phyloP scores from a whole-genome alignment of 2,329 filamentous ascomycete species.

The Macroventuria anomochaeta region DNA sequence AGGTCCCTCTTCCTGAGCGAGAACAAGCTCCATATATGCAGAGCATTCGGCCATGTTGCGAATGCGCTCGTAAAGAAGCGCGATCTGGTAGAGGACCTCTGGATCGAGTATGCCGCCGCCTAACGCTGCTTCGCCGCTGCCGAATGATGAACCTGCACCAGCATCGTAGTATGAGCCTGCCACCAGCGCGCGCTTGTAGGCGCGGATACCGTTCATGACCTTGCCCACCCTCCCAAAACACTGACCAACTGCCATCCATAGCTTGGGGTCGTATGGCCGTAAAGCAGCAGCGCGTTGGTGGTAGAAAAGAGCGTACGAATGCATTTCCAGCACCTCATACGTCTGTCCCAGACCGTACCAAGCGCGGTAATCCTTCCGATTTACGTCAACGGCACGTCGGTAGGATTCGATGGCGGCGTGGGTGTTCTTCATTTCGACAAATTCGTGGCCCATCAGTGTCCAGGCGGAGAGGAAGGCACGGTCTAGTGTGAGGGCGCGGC shows the following conservation, averaged over 20 bases:
- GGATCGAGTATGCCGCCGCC: conserved; percentile 75
- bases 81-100: conserved; percentile 89
- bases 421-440: conserved; percentile 97
- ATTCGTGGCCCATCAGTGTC: conserved; percentile 99
- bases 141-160: conserved; percentile 58
- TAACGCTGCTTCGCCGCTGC: conserved; percentile 53
- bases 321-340: conserved; percentile 97
- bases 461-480: conserved; percentile 91
- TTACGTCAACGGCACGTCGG: conserved; percentile 91
- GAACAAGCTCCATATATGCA: conserved; percentile 93
- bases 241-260: conserved; percentile 96
- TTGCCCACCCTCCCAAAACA: conserved; percentile 91
- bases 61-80: conserved; percentile 82
- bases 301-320: conserved; percentile 96
- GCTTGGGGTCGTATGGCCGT: conserved; percentile 95
- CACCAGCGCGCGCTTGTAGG: conserved; percentile 87
- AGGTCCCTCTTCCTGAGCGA: conserved; percentile 85
- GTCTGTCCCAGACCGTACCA: conserved; percentile 98
- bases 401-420: conserved; percentile 98
- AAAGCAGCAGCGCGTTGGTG: conserved; percentile 94
- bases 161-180: conserved; percentile 86
- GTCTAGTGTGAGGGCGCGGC: conserved; percentile 87
- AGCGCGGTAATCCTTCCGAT: conserved; percentile 92
- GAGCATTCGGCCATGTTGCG: conserved; percentile 80
- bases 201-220: conserved; percentile 89